These are phyloP conservation scores for Debaryomyces castellii DNA, from an alignment of 805 yeast genomes.

Conservation along the genomic window DNA sequence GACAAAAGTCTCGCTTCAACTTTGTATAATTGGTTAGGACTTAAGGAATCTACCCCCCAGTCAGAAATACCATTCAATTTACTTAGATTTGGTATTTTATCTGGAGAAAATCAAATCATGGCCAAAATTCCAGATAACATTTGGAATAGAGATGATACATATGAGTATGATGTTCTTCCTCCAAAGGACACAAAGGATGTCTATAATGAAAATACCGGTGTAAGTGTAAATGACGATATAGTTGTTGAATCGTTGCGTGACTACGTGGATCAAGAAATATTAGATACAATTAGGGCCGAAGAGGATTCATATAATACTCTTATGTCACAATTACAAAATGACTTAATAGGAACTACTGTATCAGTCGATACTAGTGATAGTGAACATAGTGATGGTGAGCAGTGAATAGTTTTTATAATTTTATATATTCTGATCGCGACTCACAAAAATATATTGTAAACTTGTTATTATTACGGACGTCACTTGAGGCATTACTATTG, in stretches of 20 bases:
- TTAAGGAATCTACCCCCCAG: neutral
- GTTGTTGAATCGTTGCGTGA: conserved; percentile 35
- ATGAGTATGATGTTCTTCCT: conserved; percentile 73
- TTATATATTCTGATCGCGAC: neutral
- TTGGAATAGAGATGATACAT: conserved; percentile 62
- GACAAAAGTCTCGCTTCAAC: conserved; percentile 10
- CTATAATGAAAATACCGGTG: conserved; percentile 40
- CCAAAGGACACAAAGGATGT: conserved; percentile 41
- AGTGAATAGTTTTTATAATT: neutral
- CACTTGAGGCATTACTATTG: neutral
- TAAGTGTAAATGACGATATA: conserved; percentile 10
- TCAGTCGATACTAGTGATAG: neutral
- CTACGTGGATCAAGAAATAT: conserved; percentile 46
- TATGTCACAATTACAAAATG: neutral
- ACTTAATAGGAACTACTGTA: neutral
- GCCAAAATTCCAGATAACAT: conserved; percentile 62
- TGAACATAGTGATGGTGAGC: neutral
- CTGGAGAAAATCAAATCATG: conserved; percentile 71
- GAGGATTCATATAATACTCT: conserved; percentile 16
- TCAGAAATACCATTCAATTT: conserved; percentile 57
- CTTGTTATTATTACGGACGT: neutral
- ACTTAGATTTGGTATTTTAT: conserved; percentile 64
- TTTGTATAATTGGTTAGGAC: conserved; percentile 10
- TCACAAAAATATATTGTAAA: neutral
- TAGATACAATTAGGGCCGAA: conserved; percentile 37